Evolutionary conservation across 257 asterid species (phyloP), one percentile per base, ranked within the genome.

Genomic region (Capsicum chinense): DNA sequence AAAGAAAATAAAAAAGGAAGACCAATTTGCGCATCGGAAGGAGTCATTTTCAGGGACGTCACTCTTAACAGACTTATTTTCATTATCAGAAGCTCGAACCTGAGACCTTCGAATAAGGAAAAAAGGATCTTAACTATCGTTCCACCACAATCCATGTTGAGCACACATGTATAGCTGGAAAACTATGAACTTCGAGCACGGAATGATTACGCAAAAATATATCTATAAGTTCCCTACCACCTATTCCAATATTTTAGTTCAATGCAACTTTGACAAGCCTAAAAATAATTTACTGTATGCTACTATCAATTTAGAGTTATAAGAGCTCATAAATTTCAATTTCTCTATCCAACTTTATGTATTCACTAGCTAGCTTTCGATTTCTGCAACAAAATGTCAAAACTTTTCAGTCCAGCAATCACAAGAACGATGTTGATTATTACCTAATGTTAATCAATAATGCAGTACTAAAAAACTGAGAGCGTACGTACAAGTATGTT

Each of bases 11-110:
- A 26, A 26, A 26, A 26, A 26, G 33, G 33, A 26, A 26, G 33
- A 26, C 33, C 33, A 26, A 26, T 26, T 26, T 26, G 33, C 33
- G 33, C 33, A 26, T 26, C 6, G 48, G 8, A 44, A 44, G 47
- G 47, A 39, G 44, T 5, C 44, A 39, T 39, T 39, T 62, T 9
- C 21, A 9, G 10, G 15, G 11, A 3, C 0, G 0, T 4, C 12
- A 11, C 1, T 56, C 3, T 13, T 6, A 56, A 56, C 1, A 8
- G 4, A 6, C 0, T 56, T 8, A 12, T 56, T 13, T 26, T 0
- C 0, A 64, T 21, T 26, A 0, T 0, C 0, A 64, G 0, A 0
- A 26, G 7, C 0, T 26, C 0, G 2, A 26, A 2, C 26, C 0
- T 12, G 35, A 5, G 0, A 64, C 1, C 6, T 26, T 0, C 12